These are phyloP conservation scores for Chenopodium berlandieri DNA, from an alignment of 148 eudicot genomes.

Conservation along the genomic window DNA sequence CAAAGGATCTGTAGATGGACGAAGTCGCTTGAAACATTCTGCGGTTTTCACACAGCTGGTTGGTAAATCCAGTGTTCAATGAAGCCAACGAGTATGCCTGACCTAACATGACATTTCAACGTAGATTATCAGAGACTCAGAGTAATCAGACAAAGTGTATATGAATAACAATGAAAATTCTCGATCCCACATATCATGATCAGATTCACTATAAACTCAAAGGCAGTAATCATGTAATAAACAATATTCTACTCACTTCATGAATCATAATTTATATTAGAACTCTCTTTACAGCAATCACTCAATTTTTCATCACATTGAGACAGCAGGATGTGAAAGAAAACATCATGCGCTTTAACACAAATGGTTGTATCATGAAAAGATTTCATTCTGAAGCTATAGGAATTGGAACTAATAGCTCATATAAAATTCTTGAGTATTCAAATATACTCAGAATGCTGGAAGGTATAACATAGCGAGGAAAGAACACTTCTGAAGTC, in stretches of 20 bases:
- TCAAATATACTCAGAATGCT: too few species aligned
- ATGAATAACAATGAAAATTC: not conserved
- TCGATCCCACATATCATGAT: not conserved
- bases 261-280: not conserved
- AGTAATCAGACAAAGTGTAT: conserved; percentile 1
- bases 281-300: not conserved
- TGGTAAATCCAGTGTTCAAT: conserved; percentile 23
- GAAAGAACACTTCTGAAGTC: too few species aligned
- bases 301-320: not conserved
- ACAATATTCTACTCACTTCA: not conserved
- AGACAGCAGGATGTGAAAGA: not conserved
- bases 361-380: not conserved
- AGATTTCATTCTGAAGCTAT: not conserved
- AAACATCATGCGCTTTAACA: not conserved
- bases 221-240: not conserved
- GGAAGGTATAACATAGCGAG: too few species aligned
- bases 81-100: conserved; percentile 30
- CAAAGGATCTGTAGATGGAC: conserved; percentile 33
- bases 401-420: not conserved
- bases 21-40: conserved; percentile 22
- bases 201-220: not conserved
- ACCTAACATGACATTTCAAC: conserved; percentile 31
- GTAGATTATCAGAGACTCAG: not conserved
- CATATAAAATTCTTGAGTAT: not conserved
- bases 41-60: conserved; percentile 25